A percentile compares a stretch with the other conserved stretches of the same genome.
Conservation (phyloP, 768 basidiomycete species). For the Hypholoma fasciculare region DNA sequence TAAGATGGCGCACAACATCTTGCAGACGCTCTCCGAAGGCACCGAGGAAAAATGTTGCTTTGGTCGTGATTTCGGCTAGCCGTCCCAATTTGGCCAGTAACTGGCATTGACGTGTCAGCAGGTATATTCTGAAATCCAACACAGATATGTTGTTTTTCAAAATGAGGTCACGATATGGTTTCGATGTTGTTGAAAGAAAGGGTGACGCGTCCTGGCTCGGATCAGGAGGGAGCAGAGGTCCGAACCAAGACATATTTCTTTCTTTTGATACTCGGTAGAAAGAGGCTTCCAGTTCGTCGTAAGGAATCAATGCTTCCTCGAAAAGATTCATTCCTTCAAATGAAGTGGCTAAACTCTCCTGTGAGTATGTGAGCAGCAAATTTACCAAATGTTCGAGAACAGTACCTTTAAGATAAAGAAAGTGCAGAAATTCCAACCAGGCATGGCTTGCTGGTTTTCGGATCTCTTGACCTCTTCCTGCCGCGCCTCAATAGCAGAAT, state of each 20-base stretch:
- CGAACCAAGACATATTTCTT: constrained; percentile 91
- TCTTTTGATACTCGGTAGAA: constrained; percentile 78
- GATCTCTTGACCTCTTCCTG: constrained; percentile 92
- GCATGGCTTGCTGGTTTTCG: constrained; percentile 87
- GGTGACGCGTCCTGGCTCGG: constrained; percentile 79
- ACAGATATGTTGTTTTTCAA: constrained; percentile 88
- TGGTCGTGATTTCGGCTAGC: constrained; percentile 68
- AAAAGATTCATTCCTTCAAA: constrained; percentile 88
- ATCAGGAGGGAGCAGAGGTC: constrained; percentile 70
- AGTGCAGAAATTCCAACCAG: constrained; percentile 98
- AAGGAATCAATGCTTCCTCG: constrained; percentile 88
- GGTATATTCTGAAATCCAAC: constrained; percentile 91
- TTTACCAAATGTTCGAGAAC: constrained; percentile 1
- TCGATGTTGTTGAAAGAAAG: constrained; percentile 74
- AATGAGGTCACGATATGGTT: constrained; percentile 88
- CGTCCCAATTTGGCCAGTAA: constrained; percentile 71
- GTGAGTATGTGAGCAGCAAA: constrained; percentile 20
- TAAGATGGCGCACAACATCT: constrained; percentile 59
- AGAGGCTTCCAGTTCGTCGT: constrained; percentile 87
- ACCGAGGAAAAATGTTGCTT: constrained; percentile 73
- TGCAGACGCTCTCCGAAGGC: constrained; percentile 75
- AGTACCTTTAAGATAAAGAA: constrained; percentile 93
- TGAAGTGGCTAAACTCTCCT: constrained; percentile 94
- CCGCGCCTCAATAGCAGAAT: constrained; percentile 69
- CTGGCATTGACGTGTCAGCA: constrained; percentile 83